These are phyloP conservation scores for Blumeriella jaapii DNA, from an alignment of 2,329 filamentous ascomycete genomes.

Conservation along the genomic window DNA sequence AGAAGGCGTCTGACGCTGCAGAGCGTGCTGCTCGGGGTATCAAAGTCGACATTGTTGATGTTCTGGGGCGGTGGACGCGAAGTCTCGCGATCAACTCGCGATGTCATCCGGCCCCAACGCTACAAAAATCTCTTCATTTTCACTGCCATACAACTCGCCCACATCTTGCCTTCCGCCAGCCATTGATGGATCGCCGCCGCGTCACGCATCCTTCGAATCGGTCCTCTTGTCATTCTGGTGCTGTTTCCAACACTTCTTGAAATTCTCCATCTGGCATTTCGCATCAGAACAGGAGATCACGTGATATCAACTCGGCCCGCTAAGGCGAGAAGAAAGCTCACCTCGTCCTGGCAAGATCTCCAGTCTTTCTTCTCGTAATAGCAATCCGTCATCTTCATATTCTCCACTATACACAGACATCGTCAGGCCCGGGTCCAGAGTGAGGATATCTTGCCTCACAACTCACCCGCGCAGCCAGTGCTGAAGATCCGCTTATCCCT, in stretches of 20 bases:
- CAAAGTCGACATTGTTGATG: slow-evolving; percentile 14
- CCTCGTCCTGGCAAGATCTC: slow-evolving; percentile 79
- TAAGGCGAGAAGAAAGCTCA: slow-evolving; percentile 35
- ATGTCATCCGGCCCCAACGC: slow-evolving; percentile 5
- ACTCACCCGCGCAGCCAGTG: slow-evolving; percentile 76
- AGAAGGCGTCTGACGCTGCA: slow-evolving; percentile 11
- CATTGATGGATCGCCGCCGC: not conserved
- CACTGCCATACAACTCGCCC: too few species aligned
- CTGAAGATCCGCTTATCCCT: slow-evolving; percentile 98
- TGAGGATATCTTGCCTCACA: not conserved
- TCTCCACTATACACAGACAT: slow-evolving; percentile 52
- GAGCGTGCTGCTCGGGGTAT: slow-evolving; percentile 19
- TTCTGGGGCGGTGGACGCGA: slow-evolving; percentile 9
- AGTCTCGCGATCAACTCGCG: slow-evolving; percentile 5
- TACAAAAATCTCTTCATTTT: too few species aligned
- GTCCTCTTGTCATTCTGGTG: slow-evolving; percentile 82
- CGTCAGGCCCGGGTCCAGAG: not conserved
- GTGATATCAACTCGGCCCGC: slow-evolving; percentile 19
- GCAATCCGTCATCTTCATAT: slow-evolving; percentile 84
- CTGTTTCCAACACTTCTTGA: slow-evolving; percentile 82
- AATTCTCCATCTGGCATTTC: slow-evolving; percentile 85
- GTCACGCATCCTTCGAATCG: slow-evolving; percentile 54
- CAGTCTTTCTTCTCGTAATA: slow-evolving; percentile 96
- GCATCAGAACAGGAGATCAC: slow-evolving; percentile 8
- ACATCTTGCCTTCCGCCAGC: too few species aligned